phyloP scores from a whole-genome alignment of 164 flowering plant genomes.

The Echeveria elegans region DNA sequence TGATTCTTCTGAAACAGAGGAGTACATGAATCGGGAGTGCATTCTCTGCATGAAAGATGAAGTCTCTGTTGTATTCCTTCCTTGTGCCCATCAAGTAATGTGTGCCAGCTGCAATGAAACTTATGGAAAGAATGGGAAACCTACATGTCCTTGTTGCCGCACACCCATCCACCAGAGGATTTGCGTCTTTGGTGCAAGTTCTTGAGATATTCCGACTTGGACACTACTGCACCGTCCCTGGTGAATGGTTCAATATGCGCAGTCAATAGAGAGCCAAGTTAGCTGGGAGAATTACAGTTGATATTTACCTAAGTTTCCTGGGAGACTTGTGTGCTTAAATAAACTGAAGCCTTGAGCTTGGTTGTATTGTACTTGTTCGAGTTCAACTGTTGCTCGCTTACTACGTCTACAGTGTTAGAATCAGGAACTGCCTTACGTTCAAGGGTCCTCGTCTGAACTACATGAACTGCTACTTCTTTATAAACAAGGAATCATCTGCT shows the following conservation, averaged over 20 bases:
- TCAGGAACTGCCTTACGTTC: not conserved
- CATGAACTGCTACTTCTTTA: too few relatives aligned
- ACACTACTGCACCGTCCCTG: not conserved
- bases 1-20: conserved; percentile 41
- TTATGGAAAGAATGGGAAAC: conserved; percentile 61
- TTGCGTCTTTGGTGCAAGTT: conserved; percentile 77
- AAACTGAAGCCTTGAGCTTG: not conserved
- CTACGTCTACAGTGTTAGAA: not conserved
- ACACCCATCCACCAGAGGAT: conserved; percentile 70
- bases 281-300: not conserved
- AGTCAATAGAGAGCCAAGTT: not conserved
- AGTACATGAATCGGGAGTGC: conserved; percentile 46
- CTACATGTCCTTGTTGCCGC: conserved; percentile 72
- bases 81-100: conserved; percentile 89
- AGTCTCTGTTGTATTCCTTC: conserved; percentile 86
- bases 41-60: conserved; percentile 73
- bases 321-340: too few relatives aligned
- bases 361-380: not conserved
- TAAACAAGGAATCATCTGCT: too few relatives aligned
- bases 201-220: conserved; percentile 20
- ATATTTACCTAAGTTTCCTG: not conserved
- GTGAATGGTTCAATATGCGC: not conserved
- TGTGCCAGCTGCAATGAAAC: conserved; percentile 73
- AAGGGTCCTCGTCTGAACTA: too few relatives aligned
- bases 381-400: not conserved